Base-by-base conservation (phyloP, 768 basidiomycete species). In the Hortiboletus campestris region DNA sequence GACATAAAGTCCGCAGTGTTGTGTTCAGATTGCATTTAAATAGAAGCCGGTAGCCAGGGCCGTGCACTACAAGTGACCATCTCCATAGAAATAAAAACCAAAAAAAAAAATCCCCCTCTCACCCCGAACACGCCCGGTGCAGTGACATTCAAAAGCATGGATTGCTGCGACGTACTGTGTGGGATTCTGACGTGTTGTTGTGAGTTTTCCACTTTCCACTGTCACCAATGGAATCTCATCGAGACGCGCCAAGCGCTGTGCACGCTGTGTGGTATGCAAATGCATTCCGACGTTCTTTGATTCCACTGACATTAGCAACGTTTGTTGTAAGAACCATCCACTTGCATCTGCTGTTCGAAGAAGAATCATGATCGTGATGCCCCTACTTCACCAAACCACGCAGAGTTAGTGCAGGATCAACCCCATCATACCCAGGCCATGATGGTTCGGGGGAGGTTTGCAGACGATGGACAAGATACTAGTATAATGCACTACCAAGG, bases 121-220 rank as follows among this genome's bases (percentile, higher is more conserved):
- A 35, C 31, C 17, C 19, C 57, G n/a, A 41, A 38, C 19, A 35
- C 4, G 14, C 12, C 20, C 20, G 11, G 13, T 10, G 8, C 29
- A 25, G 22, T 17, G 9, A 17, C 12, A 19, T 20, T 40, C 28
- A 25, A 42, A 29, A 35, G 19, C 16, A 67, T 66, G 65, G 67
- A 67, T 41, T 64, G 56, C 43, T 69, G 67, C 20, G 65, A 69
- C 20, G 16, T 59, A n/a, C 38, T 67, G 34, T 55, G 63, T 29
- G 59, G 57, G 31, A 51, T 67, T 22, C 0, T 55, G 4, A 59
- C 58, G 9, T 69, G 67, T 46, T 65, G 65, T 31, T 63, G 63
- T 60, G 43, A 56, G 62, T 54, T 22, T 34, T 38, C 20, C 10
- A 20, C 25, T 20, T 41, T 40, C 0, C 16, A 5, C 31, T 44